A percentile compares a stretch with the other conserved stretches of the same genome.
Conservation (phyloP, 768 basidiomycete species). For the Tulasnella sp. region DNA sequence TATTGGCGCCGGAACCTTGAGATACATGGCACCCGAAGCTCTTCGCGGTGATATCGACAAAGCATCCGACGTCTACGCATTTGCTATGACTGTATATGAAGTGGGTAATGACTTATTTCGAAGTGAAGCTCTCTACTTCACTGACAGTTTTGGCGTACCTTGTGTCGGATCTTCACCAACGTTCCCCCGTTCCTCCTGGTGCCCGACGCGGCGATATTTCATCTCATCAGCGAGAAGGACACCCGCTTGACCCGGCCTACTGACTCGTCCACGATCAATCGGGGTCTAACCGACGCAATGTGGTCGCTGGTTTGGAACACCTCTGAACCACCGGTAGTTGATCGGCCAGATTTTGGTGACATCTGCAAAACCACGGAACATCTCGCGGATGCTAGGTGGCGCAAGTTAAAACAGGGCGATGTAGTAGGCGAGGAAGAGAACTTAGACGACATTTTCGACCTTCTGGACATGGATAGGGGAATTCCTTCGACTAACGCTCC, state of each 20-base stretch:
- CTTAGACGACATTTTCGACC: too few relatives aligned
- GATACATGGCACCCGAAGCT: conserved; percentile 3
- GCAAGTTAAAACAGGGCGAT: neutral
- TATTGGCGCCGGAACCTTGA: neutral
- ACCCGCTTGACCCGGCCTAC: neutral
- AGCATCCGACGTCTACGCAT: neutral
- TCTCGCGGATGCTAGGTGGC: neutral
- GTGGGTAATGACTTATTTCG: too few relatives aligned
- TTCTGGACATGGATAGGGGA: too few relatives aligned
- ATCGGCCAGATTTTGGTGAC: neutral
- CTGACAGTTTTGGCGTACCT: too few relatives aligned
- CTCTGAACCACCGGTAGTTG: neutral
- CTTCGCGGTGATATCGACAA: neutral
- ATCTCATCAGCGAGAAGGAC: neutral
- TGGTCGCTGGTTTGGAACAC: neutral
- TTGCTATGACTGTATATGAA: conserved; percentile 1
- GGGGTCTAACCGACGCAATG: neutral
- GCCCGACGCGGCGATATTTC: neutral
- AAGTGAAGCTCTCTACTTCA: too few relatives aligned
- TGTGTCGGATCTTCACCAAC: neutral
- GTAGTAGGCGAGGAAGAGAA: neutral
- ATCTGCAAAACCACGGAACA: neutral
- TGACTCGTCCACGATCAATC: neutral
- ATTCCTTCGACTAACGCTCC: too few relatives aligned
- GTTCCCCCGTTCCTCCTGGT: neutral